Evolutionary conservation across 2,329 filamentous ascomycete genomes (phyloP), one percentile per base, ranked within the genome.

Genomic region (Ophiostoma sp.): DNA sequence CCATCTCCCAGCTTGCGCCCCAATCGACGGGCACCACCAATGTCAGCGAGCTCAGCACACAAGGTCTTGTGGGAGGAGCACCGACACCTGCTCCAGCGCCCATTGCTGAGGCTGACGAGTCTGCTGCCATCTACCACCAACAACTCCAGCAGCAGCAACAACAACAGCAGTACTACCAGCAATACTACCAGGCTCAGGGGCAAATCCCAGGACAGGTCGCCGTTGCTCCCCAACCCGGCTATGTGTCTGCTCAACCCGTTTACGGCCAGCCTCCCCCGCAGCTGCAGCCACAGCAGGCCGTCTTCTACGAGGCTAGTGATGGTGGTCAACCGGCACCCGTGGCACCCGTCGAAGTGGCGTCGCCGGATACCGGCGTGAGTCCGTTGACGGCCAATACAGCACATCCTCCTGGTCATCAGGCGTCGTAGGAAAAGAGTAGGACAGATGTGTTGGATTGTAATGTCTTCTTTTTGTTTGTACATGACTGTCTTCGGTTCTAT

Each of bases 101-200:
- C 8, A 77, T 77, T 28, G 74, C 73, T 45, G 76, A 77, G 71
- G 74, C 74, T 2, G 74, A 77, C 42, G 76, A 78, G 68, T 55
- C 42, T 28, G 17, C 61, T 17, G 64, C 42, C 8, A 17, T 64
- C 2, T 64, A 48, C 48, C 55, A 45, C 19, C 71, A 72, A 28
- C 48, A 63, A 42, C 15, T 61, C n/a, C 22, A 70, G 1, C 71
- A 68, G 19, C 71, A 70, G 25, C 59, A 64, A 36, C 36, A 64
- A 11, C 36, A 64, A 3, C 36, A 42, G 33, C 61, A 64, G 17
- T 50, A 61, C 22, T 28, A 69, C n/a, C 72, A 72, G 39, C 73
- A 69, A 50, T 45, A 70, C 50, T 61, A 61, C 52, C 52, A 70
- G 28, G 12, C 12, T 0, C 61, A 42, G 12, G 61, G 61, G 0